These are phyloP conservation scores for Fusarium sp. DNA, from an alignment of 2,329 filamentous ascomycete species.

Conservation along the genomic window DNA sequence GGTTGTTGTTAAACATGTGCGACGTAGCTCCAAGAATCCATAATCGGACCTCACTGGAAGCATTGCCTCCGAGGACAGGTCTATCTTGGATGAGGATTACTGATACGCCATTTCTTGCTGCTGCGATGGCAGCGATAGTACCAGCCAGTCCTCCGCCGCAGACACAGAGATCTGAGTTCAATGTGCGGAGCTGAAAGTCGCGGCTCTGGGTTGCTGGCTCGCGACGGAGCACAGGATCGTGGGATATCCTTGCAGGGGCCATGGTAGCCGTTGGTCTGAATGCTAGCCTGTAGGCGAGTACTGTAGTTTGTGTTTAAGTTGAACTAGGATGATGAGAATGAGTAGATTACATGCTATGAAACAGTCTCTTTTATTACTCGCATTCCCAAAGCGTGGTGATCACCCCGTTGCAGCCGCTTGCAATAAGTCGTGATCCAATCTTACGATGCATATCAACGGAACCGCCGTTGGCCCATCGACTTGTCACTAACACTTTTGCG, in stretches of 20 bases:
- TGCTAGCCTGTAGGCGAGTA: background rate
- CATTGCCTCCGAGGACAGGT: slow-evolving; percentile 17
- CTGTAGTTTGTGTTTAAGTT: background rate
- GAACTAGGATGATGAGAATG: background rate
- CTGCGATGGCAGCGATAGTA: slow-evolving; percentile 5
- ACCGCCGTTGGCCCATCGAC: background rate
- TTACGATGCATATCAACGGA: background rate
- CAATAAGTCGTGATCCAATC: too few relatives aligned
- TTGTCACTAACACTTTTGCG: background rate
- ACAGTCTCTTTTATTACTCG: background rate
- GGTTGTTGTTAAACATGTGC: slow-evolving; percentile 22
- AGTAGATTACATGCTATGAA: background rate
- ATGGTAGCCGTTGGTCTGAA: background rate
- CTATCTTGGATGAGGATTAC: slow-evolving; percentile 16
- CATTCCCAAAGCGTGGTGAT: background rate
- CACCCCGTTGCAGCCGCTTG: background rate
- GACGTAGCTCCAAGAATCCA: slow-evolving; percentile 25
- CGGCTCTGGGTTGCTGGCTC: slow-evolving; percentile 18
- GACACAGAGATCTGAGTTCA: slow-evolving; percentile 7
- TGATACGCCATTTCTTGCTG: slow-evolving; percentile 13
- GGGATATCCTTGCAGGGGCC: slow-evolving; percentile 23
- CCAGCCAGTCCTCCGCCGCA: slow-evolving; percentile 18
- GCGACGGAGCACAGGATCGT: slow-evolving; percentile 19
- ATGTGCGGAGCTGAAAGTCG: slow-evolving; percentile 4
- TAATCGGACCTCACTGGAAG: slow-evolving; percentile 14